Evolutionary conservation across 2,329 filamentous ascomycete genomes (phyloP).

Genomic region (Clonostachys byssicola): DNA sequence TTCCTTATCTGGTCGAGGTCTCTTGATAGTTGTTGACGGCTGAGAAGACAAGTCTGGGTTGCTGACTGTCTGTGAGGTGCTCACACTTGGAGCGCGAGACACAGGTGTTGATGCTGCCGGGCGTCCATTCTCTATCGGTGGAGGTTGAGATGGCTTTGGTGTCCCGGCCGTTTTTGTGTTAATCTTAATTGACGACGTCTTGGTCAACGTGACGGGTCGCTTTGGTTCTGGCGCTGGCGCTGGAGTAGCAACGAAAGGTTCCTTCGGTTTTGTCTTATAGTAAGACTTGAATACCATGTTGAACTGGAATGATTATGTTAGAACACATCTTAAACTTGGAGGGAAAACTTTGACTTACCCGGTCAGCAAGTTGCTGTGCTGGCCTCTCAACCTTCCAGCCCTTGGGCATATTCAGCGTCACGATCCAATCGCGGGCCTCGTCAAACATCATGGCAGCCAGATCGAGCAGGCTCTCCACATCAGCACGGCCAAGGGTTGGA

Average conservation of each 20-base stretch:
- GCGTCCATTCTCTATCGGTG: neutral
- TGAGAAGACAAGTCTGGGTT: constrained; percentile 6
- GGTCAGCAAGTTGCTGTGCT: constrained; percentile 24
- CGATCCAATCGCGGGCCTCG: constrained; percentile 32
- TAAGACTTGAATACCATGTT: constrained; percentile 30
- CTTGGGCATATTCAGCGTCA: constrained; percentile 34
- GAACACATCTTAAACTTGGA: neutral
- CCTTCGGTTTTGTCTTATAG: constrained; percentile 27
- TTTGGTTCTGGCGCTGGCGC: constrained; percentile 11
- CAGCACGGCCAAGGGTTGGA: constrained; percentile 27
- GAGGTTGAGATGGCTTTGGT: constrained; percentile 7
- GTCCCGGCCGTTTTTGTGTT: constrained; percentile 20
- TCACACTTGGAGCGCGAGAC: no score
- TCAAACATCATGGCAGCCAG: constrained; percentile 43
- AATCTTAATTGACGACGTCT: constrained; percentile 32
- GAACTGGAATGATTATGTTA: constrained; percentile 14
- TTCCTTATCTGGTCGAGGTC: constrained; percentile 29
- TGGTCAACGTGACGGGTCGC: constrained; percentile 16
- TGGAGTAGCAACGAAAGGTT: constrained; percentile 12
- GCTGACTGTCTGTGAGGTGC: no score
- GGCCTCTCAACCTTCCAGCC: constrained; percentile 31
- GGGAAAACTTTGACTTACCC: constrained; percentile 16
- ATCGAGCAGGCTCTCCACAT: constrained; percentile 35
- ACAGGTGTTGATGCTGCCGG: neutral
- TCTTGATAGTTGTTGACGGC: constrained; percentile 18